Evolutionary conservation across 2,329 filamentous ascomycete species (phyloP), one percentile per base, ranked within the genome.

Genomic region (Penicillium sp.): DNA sequence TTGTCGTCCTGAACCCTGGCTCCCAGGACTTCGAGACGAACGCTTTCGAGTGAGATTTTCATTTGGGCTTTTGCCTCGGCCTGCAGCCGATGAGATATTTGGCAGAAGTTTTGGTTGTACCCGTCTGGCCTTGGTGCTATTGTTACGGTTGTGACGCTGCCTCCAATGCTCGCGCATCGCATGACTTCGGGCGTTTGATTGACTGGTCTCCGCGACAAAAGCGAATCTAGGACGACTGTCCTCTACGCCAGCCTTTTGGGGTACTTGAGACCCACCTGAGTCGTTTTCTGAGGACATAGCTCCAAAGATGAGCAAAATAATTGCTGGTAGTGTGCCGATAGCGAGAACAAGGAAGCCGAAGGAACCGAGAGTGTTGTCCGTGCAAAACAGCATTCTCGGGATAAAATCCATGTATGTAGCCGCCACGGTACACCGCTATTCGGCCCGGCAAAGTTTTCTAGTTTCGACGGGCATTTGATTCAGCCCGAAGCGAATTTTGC

Each of bases 131-230:
- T 59, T 62, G 4, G 47, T 35, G 17, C 62, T 57, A 12, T 54
- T 51, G 49, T 63, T 60, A 25, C 50, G 58, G 12, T 50, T 61
- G 15, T 69, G 68, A 31, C 73, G 67, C 42, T 69, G 66, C 52
- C 69, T 71, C 75, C 75, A 77, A 55, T 76, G 71, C 55, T 72
- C 72, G 3, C 71, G 63, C 73, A 76, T 77, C 12, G 73, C 74
- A 72, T 77, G 75, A 58, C 72, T 77, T 31, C 73, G 70, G 22
- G 68, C 63, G 48, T 62, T 60, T 11, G 63, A 62, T 17, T 68
- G 61, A 28, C 39, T 59, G 11, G 62, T 57, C 20, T 59, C 63
- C 11, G 57, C 47, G 34, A 73, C 68, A 15, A 72, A 73, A 3
- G 62, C 58, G 48, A 69, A 71, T n/a, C 61, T 63, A 3, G 62